Evolutionary conservation across 2,329 filamentous ascomycete genomes (phyloP).

Genomic region (Epicoccum nigrum): DNA sequence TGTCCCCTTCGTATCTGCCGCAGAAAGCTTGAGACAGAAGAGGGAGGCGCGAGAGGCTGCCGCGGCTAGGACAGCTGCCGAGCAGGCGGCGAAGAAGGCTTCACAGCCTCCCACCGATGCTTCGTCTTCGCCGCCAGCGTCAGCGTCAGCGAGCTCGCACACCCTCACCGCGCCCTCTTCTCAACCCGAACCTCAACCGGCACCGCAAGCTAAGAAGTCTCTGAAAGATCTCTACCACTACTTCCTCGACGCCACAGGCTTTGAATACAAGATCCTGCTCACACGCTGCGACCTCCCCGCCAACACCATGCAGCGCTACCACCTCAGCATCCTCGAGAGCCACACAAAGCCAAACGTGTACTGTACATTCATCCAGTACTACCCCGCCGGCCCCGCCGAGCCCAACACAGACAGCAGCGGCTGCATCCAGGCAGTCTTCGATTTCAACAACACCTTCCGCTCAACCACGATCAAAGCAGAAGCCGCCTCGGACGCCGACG

Average conservation of each 20-base stretch:
- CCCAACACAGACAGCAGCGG: too few species aligned
- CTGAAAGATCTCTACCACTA: conserved; percentile 61
- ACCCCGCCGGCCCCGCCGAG: conserved; percentile 20
- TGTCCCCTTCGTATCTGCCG: conserved; percentile 23
- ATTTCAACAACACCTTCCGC: conserved; percentile 1
- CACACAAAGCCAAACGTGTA: conserved; percentile 41
- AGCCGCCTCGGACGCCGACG: neutral
- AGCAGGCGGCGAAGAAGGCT: conserved; percentile 10
- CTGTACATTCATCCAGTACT: conserved; percentile 37
- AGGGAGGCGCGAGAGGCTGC: conserved; percentile 29
- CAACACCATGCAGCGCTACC: conserved; percentile 62
- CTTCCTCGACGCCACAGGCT: conserved; percentile 67
- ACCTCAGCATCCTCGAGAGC: conserved; percentile 42
- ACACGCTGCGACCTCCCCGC: conserved; percentile 57
- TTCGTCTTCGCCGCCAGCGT: neutral
- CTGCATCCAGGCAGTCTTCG: conserved; percentile 4
- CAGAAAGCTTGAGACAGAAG: conserved; percentile 29
- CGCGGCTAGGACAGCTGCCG: conserved; percentile 17
- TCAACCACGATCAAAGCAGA: neutral
- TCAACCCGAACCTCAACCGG: too few species aligned
- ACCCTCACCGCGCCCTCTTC: conserved; percentile 1
- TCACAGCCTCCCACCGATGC: neutral
- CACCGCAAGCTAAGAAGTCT: too few species aligned
- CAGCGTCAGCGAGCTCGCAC: conserved; percentile 3
- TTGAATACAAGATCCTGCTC: conserved; percentile 68